Evolutionary conservation across 2,329 filamentous ascomycete species (phyloP).

Genomic region (Aspergillus versicolor): DNA sequence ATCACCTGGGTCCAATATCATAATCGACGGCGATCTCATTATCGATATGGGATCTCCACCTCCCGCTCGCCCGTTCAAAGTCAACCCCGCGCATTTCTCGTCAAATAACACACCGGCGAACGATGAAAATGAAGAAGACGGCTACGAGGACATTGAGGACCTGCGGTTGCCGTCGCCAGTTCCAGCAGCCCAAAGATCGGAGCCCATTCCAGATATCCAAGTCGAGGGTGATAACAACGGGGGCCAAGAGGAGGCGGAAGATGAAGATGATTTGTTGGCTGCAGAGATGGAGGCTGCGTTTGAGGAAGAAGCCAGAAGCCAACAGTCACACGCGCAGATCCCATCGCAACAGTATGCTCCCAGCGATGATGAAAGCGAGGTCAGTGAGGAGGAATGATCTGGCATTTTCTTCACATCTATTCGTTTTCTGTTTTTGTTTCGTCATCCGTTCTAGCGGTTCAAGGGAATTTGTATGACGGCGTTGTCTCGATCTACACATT

Average conservation of each 20-base stretch:
- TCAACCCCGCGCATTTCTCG: slow-evolving; percentile 44
- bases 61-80: slow-evolving; percentile 38
- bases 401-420: background rate
- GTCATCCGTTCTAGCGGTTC: background rate
- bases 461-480: slow-evolving; percentile 1
- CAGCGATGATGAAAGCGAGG: slow-evolving; percentile 61
- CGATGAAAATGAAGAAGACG: slow-evolving; percentile 33
- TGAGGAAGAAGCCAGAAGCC: slow-evolving; percentile 44
- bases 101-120: slow-evolving; percentile 42
- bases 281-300: slow-evolving; percentile 59
- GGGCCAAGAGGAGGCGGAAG: background rate
- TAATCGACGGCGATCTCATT: slow-evolving; percentile 48
- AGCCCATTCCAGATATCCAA: slow-evolving; percentile 20
- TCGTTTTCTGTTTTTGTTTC: slow-evolving; percentile 4
- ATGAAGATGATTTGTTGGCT: slow-evolving; percentile 55
- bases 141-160: slow-evolving; percentile 42
- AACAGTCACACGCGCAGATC: slow-evolving; percentile 27
- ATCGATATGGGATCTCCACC: slow-evolving; percentile 51
- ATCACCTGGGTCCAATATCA: slow-evolving; percentile 44
- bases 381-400: slow-evolving; percentile 63
- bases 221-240: slow-evolving; percentile 30
- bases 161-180: slow-evolving; percentile 39
- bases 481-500: slow-evolving; percentile 14
- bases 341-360: slow-evolving; percentile 32
- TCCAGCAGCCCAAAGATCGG: slow-evolving; percentile 20